Evolutionary conservation across 148 eudicot genomes (phyloP), one percentile per base, ranked within the genome.

Genomic region (Hydrangea macrophylla): DNA sequence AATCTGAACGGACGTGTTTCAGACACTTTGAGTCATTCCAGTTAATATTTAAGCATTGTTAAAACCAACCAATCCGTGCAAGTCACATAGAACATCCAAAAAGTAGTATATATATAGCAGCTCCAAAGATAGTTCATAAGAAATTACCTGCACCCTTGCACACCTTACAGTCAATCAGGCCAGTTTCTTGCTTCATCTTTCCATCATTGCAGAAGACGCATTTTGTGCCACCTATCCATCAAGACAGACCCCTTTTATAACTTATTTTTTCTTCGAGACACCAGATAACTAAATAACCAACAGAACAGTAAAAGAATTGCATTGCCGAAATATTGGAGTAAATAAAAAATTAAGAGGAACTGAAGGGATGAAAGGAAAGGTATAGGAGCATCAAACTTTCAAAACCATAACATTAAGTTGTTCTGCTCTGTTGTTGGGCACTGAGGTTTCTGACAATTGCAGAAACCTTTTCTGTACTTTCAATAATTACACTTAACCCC

Each of bases 141-240:
- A 33, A 37, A 44, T n/a, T 90, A 94, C 98, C 98, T 90, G 98
- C 92, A 62, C 99, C 99, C 82, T 91, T 94, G 96, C 99, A 94
- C 70, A 94, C 97, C 74, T 88, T 92, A 83, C 99, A 94, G 56
- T 94, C 96, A 63, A 91, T 87, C 79, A 76, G 76, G 40, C 97
- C 97, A n/a, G 88, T 77, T 71, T 94, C 93, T 39, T 74, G 57
- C 84, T 87, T 94, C 99, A 94, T 94, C 88, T 91, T 94, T 30
- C 97, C 99, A 64, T 87, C 84, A 57, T 72, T 83, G 58, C 99
- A 94, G 62, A 94, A 94, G n/a, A 94, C 97, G 31, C 99, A 94
- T 83, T 89, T 94, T 24, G 99, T 94, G 35, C 99, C 99, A 70
- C 99, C 98, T 90, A 74, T 48, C 26, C 75, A 74, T 68, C 65